Percentiles rank a stretch among this genome's conserved stretches.
Conservation (phyloP, 345 rosid species). For the Citrus reticulata region DNA sequence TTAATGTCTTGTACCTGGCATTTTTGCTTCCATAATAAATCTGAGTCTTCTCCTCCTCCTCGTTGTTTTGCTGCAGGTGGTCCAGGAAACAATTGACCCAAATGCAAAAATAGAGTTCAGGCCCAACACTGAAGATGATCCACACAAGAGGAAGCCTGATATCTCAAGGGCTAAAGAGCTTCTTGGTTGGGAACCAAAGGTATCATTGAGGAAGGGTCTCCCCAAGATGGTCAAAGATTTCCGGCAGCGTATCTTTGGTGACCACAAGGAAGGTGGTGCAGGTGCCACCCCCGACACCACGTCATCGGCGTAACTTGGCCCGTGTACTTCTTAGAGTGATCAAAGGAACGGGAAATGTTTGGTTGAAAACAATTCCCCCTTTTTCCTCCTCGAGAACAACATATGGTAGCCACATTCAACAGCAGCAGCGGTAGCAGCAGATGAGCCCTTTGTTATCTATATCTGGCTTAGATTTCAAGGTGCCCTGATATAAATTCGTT, state of each 20-base stretch:
- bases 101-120: constrained; percentile 90
- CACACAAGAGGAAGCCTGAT: constrained; percentile 99
- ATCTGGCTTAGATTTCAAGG: not conserved
- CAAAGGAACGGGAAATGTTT: constrained; percentile 3
- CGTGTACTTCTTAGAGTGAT: not conserved
- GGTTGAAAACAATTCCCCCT: not conserved
- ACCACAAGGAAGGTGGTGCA: constrained; percentile 61
- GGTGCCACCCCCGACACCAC: constrained; percentile 24
- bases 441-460: not conserved
- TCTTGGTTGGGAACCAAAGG: constrained; percentile 94
- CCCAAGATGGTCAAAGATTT: constrained; percentile 95
- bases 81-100: constrained; percentile 93
- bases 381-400: not conserved
- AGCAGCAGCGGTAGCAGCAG: not conserved
- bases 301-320: constrained; percentile 33
- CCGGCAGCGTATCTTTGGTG: constrained; percentile 88
- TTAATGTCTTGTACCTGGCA: not conserved
- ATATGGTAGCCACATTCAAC: constrained; percentile 1
- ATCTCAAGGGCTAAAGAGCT: constrained; percentile 83
- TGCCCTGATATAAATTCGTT: not conserved
- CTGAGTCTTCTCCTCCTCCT: not conserved
- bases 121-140: constrained; percentile 96
- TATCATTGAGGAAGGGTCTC: constrained; percentile 80
- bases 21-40: not conserved
- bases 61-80: constrained; percentile 52